phyloP scores from a whole-genome alignment of 2,329 filamentous ascomycete genomes.

The Chrysoporthe puriensis region DNA sequence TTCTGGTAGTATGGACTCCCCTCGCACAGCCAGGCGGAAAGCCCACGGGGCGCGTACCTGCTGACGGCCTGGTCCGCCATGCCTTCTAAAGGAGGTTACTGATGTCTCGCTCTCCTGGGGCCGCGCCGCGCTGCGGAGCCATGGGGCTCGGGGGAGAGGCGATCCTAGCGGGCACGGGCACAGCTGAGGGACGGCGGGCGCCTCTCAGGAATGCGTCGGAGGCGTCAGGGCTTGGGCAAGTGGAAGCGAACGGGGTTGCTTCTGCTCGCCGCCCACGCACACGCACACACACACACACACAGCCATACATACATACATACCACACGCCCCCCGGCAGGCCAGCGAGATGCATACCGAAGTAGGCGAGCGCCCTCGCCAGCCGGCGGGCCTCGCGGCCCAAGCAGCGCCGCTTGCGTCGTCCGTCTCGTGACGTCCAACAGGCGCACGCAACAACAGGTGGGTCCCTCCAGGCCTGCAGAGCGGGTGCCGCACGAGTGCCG shows the following conservation, averaged over 20 bases:
- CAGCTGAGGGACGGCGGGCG: neutral
- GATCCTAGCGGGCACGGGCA: neutral
- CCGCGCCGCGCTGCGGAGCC: too few relatives aligned
- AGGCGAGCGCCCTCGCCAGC: neutral
- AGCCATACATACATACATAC: too few relatives aligned
- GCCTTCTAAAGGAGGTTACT: too few relatives aligned
- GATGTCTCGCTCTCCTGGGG: too few relatives aligned
- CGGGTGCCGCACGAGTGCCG: conserved; percentile 13
- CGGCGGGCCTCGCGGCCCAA: neutral
- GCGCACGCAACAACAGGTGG: neutral
- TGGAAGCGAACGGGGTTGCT: conserved; percentile 8
- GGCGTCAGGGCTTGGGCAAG: neutral
- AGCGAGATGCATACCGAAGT: neutral
- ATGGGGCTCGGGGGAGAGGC: too few relatives aligned
- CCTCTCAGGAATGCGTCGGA: neutral
- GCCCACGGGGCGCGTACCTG: neutral
- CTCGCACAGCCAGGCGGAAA: too few relatives aligned
- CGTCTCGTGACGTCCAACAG: conserved; percentile 2
- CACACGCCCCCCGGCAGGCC: neutral
- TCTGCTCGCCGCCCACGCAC: neutral
- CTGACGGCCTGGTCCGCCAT: neutral
- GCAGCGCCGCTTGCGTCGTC: neutral
- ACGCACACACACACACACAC: too few relatives aligned
- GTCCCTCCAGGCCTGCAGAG: neutral
- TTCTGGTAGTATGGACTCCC: too few relatives aligned